A percentile compares a stretch with the other conserved stretches of the same genome.
Conservation (phyloP, 2,329 filamentous ascomycete genomes). For the Penicillium sp. region DNA sequence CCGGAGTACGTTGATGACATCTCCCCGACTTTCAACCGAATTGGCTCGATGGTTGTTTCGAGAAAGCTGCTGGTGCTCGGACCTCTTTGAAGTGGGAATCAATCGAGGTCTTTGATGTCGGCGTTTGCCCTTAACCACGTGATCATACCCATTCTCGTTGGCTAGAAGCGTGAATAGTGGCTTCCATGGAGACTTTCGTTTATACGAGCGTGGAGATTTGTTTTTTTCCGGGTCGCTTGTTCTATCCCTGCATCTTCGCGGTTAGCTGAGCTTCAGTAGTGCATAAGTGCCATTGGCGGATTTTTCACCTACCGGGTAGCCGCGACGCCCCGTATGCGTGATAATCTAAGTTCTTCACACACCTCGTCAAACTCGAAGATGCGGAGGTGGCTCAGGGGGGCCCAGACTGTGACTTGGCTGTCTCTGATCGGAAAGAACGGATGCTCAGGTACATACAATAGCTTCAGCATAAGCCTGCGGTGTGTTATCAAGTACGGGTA, state of each 20-base stretch:
- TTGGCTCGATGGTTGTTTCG: background rate
- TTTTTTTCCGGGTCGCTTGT: background rate
- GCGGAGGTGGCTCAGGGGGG: background rate
- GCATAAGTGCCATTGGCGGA: background rate
- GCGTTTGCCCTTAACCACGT: too few relatives aligned
- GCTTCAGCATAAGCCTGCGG: too few relatives aligned
- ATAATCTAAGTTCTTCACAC: background rate
- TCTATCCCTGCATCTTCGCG: background rate
- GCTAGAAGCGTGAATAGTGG: background rate
- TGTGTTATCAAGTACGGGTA: too few relatives aligned
- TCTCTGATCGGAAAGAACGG: too few relatives aligned
- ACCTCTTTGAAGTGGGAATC: background rate
- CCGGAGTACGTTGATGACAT: background rate
- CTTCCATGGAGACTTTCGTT: background rate
- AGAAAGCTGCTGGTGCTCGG: background rate
- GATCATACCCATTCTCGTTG: background rate
- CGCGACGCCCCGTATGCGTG: background rate
- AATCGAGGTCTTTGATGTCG: background rate
- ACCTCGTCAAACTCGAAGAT: background rate
- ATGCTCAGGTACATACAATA: too few relatives aligned
- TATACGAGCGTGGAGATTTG: conserved; percentile 4
- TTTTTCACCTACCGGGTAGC: background rate
- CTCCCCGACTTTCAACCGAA: background rate
- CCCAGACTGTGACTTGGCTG: too few relatives aligned
- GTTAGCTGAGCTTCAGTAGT: background rate